Conservation (phyloP, 495 filamentous ascomycete species). For the Aspergillus wentii region DNA sequence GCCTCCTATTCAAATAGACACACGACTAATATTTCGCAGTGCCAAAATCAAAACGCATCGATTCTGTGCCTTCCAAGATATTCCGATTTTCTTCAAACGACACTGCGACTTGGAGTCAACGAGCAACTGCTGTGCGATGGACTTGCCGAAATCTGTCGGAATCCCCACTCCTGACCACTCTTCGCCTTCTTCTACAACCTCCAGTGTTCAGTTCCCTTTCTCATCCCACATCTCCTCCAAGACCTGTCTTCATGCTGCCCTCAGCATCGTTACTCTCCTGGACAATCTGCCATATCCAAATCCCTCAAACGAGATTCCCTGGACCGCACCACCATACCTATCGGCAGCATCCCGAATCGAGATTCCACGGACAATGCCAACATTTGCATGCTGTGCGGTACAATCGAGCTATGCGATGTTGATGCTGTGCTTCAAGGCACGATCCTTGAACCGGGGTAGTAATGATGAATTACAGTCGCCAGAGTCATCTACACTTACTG, state of each 20-base stretch:
- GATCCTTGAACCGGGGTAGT: slow-evolving; percentile 21
- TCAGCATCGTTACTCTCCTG: slow-evolving; percentile 37
- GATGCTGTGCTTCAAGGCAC: slow-evolving; percentile 30
- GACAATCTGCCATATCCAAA: slow-evolving; percentile 33
- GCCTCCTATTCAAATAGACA: background rate
- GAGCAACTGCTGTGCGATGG: background rate
- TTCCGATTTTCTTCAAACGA: slow-evolving; percentile 37
- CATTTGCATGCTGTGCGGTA: slow-evolving; percentile 48
- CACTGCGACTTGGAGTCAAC: slow-evolving; percentile 37
- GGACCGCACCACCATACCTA: background rate
- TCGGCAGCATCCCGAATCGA: slow-evolving; percentile 9
- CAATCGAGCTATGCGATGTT: slow-evolving; percentile 45
- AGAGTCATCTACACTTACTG: background rate
- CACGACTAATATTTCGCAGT: slow-evolving; percentile 15
- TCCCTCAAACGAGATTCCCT: slow-evolving; percentile 4
- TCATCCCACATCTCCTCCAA: slow-evolving; percentile 35
- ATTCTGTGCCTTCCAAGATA: slow-evolving; percentile 45
- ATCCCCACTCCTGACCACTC: background rate
- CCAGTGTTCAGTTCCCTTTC: slow-evolving; percentile 26
- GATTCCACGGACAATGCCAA: slow-evolving; percentile 42
- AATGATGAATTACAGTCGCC: background rate
- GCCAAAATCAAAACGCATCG: slow-evolving; percentile 47
- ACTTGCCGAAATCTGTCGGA: background rate
- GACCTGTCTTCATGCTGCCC: slow-evolving; percentile 37
- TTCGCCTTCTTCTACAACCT: background rate